Conservation (phyloP, 2,329 filamentous ascomycete genomes). For the Tolypocladium guangdongense region DNA sequence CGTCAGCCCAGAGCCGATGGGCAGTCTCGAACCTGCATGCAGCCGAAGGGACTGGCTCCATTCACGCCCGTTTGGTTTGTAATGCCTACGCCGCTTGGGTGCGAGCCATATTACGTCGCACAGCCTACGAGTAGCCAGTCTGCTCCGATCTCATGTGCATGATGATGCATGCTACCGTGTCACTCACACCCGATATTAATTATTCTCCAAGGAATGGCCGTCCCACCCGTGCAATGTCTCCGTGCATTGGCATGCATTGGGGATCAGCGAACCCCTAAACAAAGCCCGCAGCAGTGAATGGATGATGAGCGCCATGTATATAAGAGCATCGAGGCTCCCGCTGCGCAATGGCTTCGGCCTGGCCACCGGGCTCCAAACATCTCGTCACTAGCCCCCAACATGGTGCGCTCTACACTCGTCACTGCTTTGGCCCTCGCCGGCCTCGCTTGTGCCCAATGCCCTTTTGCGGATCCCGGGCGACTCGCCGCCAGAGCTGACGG, state of each 20-base stretch:
- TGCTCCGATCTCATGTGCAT: not conserved
- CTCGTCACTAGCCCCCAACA: conserved; percentile 5
- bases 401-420: conserved; percentile 15
- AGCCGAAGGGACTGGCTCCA: not conserved
- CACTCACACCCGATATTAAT: not conserved
- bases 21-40: not conserved
- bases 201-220: not conserved
- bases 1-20: not conserved
- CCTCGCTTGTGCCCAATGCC: conserved; percentile 19
- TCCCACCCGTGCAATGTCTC: not conserved
- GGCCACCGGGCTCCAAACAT: not conserved
- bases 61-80: not conserved
- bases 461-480: conserved; percentile 18
- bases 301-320: not conserved
- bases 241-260: not conserved
- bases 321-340: not conserved
- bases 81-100: not conserved
- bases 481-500: conserved; percentile 15
- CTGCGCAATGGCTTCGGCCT: not conserved
- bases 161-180: not conserved
- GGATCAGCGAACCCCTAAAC: not conserved
- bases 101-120: not conserved
- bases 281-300: not conserved
- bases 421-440: conserved; percentile 15
- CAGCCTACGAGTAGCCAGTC: not conserved